A percentile compares a stretch with the other conserved stretches of the same genome.
Conservation (phyloP, 495 filamentous ascomycete genomes). For the Hypoxylon trugodes region DNA sequence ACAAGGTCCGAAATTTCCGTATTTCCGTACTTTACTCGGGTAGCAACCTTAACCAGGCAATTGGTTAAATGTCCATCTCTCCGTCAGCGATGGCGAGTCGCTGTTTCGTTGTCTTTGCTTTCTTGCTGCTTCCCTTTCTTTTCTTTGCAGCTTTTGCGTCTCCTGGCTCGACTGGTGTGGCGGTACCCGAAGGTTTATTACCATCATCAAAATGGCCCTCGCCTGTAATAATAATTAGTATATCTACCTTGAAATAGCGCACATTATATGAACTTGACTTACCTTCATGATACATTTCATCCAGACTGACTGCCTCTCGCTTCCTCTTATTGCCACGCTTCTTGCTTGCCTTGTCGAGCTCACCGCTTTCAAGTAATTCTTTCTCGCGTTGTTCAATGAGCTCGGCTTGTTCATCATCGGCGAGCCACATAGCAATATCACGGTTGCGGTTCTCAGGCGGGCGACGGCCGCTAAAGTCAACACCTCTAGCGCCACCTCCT, state of each 20-base stretch:
- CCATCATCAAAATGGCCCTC: constrained; percentile 93
- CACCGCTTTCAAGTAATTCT: constrained; percentile 71
- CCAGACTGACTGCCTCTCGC: constrained; percentile 71
- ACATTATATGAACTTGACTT: constrained; percentile 46
- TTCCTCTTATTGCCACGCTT: constrained; percentile 61
- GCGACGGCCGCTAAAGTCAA: constrained; percentile 92
- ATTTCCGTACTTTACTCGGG: too few species aligned
- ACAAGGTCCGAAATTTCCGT: constrained; percentile 21
- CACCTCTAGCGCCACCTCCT: constrained; percentile 77
- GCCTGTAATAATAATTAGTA: constrained; percentile 60
- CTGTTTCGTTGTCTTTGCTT: constrained; percentile 91
- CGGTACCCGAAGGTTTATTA: constrained; percentile 81
- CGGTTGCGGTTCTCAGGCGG: constrained; percentile 87
- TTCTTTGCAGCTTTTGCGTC: constrained; percentile 60
- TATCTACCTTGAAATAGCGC: background rate
- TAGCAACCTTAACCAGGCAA: background rate
- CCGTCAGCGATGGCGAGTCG: constrained; percentile 88
- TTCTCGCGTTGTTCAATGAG: constrained; percentile 89
- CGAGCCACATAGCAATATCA: constrained; percentile 96
- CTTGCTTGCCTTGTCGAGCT: constrained; percentile 74
- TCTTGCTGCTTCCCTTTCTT: constrained; percentile 72
- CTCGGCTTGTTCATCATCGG: constrained; percentile 92
- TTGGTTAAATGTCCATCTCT: constrained; percentile 54
- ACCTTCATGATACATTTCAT: constrained; percentile 99
- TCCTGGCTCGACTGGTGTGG: constrained; percentile 72